Evolutionary conservation across 2,329 filamentous ascomycete genomes (phyloP).

Genomic region (Diaporthe vaccinii): DNA sequence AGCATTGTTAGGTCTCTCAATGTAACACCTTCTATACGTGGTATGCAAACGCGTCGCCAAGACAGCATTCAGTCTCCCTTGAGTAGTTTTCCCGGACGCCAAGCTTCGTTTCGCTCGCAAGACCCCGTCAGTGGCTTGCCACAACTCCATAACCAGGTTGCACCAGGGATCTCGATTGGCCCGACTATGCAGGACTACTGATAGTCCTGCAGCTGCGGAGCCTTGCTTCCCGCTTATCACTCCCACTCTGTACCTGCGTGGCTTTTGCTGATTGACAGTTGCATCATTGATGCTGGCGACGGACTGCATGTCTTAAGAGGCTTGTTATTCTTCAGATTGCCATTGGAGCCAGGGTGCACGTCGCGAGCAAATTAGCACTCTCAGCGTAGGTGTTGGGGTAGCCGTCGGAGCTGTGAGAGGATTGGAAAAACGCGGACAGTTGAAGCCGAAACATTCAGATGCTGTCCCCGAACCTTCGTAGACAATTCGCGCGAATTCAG

Average conservation of each 20-base stretch:
- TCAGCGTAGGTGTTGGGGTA: too few relatives aligned
- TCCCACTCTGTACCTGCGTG: constrained; percentile 25
- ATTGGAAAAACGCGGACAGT: too few relatives aligned
- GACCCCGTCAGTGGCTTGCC: constrained; percentile 3
- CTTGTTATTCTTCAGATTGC: constrained; percentile 1
- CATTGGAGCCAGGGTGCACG: neutral
- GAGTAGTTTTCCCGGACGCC: constrained; percentile 25
- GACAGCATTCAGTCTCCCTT: constrained; percentile 5
- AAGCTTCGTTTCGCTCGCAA: constrained; percentile 17
- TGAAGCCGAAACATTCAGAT: too few relatives aligned
- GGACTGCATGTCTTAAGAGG: constrained; percentile 13
- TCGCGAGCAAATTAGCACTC: neutral
- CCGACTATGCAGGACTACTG: neutral
- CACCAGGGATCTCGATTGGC: constrained; percentile 1
- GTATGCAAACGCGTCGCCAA: constrained; percentile 28
- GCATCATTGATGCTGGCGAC: neutral
- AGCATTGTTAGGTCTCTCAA: neutral
- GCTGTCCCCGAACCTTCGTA: too few relatives aligned
- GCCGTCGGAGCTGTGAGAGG: too few relatives aligned
- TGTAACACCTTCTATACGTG: constrained; percentile 22
- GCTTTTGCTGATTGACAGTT: constrained; percentile 18
- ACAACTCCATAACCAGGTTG: neutral
- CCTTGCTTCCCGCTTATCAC: constrained; percentile 25
- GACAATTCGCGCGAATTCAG: too few relatives aligned
- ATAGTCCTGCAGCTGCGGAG: constrained; percentile 15